phyloP scores from a whole-genome alignment of 2,329 filamentous ascomycete species.

The Pseudogymnoascus sp. region DNA sequence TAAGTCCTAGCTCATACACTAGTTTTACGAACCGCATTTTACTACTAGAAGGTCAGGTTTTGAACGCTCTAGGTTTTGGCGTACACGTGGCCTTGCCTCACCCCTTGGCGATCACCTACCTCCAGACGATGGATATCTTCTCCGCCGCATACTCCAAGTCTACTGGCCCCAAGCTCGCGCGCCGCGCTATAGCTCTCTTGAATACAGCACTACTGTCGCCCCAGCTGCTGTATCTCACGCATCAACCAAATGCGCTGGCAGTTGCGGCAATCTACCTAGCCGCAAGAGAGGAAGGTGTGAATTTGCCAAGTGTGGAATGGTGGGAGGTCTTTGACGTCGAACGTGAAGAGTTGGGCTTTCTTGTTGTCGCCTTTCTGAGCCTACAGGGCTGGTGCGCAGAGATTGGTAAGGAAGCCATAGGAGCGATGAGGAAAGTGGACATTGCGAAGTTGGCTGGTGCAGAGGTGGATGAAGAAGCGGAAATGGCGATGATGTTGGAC shows the following conservation, averaged over 20 bases:
- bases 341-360: constrained; percentile 84
- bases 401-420: not conserved
- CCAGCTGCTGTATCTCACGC: constrained; percentile 83
- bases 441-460: not conserved
- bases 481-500: constrained; percentile 1
- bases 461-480: not conserved
- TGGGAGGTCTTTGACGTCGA: constrained; percentile 98
- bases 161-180: constrained; percentile 46
- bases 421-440: not conserved
- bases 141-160: constrained; percentile 21
- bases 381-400: constrained; percentile 48
- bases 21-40: constrained; percentile 57
- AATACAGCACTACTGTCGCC: constrained; percentile 81
- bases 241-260: constrained; percentile 79
- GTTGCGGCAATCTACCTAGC: constrained; percentile 89
- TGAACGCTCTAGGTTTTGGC: constrained; percentile 71
- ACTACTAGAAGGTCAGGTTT: constrained; percentile 66
- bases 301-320: constrained; percentile 79
- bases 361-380: constrained; percentile 79
- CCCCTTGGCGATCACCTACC: constrained; percentile 79
- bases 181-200: constrained; percentile 65
- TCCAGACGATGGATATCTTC: constrained; percentile 76
- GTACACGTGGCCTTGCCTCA: constrained; percentile 82
- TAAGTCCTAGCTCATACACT: constrained; percentile 66
- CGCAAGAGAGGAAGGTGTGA: constrained; percentile 65